Evolutionary conservation across 129 eudicot species (phyloP).

Genomic region (Artemisia argyi): DNA sequence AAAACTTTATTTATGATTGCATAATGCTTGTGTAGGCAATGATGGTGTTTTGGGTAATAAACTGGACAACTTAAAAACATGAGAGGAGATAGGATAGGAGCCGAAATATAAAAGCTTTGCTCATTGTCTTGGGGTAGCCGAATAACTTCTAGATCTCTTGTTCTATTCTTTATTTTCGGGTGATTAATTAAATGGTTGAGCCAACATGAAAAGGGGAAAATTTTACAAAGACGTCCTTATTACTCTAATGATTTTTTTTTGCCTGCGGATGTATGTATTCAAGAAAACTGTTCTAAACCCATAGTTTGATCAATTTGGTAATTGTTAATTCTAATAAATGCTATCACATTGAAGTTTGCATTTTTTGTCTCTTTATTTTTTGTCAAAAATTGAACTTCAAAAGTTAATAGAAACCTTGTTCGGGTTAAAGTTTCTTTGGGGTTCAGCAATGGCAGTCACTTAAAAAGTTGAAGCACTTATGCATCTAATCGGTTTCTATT

Average conservation of each 20-base stretch:
- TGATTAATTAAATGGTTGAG: constrained; percentile 17
- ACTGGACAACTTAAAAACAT: constrained; percentile 70
- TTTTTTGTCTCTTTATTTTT: no score
- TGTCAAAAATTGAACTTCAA: no score
- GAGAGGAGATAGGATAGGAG: constrained; percentile 81
- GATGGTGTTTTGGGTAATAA: constrained; percentile 81
- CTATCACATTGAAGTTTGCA: no score
- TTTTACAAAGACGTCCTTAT: constrained; percentile 6
- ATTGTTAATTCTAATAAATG: background rate
- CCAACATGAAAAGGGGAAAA: constrained; percentile 18
- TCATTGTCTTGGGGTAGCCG: constrained; percentile 65
- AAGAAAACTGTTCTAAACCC: constrained; percentile 8
- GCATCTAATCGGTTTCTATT: no score
- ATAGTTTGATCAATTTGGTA: background rate
- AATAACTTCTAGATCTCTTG: constrained; percentile 19
- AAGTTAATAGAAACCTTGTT: no score
- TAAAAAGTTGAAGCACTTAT: no score
- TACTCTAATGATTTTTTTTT: constrained; percentile 23
- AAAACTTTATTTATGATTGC: background rate
- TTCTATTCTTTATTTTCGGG: background rate
- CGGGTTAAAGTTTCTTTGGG: no score
- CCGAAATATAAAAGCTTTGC: constrained; percentile 85
- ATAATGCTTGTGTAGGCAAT: constrained; percentile 52
- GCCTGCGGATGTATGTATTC: constrained; percentile 9
- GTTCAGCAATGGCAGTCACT: no score